phyloP scores from a whole-genome alignment of 2,329 filamentous ascomycete species.

The Bipolaris oryzae region DNA sequence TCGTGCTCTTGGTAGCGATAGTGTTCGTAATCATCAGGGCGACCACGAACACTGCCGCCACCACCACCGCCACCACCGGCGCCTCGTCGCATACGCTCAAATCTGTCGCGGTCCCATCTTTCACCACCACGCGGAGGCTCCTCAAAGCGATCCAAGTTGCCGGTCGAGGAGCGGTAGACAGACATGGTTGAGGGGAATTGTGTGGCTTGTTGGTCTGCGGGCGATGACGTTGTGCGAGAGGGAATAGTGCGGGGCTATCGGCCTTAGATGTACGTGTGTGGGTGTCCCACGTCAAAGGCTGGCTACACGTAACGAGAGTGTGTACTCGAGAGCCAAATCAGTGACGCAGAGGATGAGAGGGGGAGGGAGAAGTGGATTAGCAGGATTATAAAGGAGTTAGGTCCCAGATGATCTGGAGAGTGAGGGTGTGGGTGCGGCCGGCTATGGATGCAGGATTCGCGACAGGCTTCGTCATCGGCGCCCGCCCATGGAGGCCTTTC shows the following conservation, averaged over 20 bases:
- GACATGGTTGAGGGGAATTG: conserved; percentile 29
- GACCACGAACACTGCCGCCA: conserved; percentile 25
- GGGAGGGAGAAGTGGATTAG: conserved; percentile 13
- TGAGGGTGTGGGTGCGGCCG: conserved; percentile 30
- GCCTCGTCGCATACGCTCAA: conserved; percentile 52
- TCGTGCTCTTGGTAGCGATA: conserved; percentile 54
- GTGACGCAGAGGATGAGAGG: conserved; percentile 5
- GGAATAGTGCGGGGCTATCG: conserved; percentile 28
- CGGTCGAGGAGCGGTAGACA: conserved; percentile 49
- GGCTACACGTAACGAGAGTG: conserved; percentile 2
- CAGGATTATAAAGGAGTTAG: conserved; percentile 23
- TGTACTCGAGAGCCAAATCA: conserved; percentile 5
- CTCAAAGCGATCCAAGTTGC: conserved; percentile 52
- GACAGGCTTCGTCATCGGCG: conserved; percentile 38
- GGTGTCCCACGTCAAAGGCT: conserved; percentile 3
- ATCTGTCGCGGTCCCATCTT: conserved; percentile 58
- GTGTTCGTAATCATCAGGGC: conserved; percentile 44
- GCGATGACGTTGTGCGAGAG: conserved; percentile 19
- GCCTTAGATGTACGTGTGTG: conserved; percentile 7
- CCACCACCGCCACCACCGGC: conserved; percentile 14
- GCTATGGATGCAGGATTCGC: conserved; percentile 25
- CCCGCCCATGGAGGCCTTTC: conserved; percentile 13
- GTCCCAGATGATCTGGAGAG: conserved; percentile 8
- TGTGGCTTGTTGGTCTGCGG: conserved; percentile 6
- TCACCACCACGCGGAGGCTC: conserved; percentile 42